Evolutionary conservation across 2,329 filamentous ascomycete genomes (phyloP).

Genomic region (Leptographium flavum): DNA sequence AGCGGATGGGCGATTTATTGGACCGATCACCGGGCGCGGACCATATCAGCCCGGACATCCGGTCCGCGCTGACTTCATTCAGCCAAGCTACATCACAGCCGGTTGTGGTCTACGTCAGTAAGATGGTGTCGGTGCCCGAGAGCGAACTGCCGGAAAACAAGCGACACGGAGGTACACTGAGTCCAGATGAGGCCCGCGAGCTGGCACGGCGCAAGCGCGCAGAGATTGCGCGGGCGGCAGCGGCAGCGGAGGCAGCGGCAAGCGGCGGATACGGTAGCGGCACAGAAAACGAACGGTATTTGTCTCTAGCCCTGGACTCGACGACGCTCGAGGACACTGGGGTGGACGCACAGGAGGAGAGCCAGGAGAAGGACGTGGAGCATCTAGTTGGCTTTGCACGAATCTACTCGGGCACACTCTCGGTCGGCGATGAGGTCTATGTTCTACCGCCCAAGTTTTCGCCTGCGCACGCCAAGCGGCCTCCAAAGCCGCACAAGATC

Average conservation of each 20-base stretch:
- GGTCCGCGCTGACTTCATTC: conserved; percentile 72
- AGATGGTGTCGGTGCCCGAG: conserved; percentile 91
- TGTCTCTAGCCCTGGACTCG: conserved; percentile 3
- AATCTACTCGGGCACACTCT: conserved; percentile 80
- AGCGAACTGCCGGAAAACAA: conserved; percentile 86
- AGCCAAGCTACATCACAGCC: conserved; percentile 54
- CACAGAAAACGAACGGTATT: conserved; percentile 20
- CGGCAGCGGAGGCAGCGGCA: conserved; percentile 22
- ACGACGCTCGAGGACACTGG: conserved; percentile 1
- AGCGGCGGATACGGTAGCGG: conserved; percentile 15
- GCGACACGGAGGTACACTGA: conserved; percentile 51
- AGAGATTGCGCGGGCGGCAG: conserved; percentile 70
- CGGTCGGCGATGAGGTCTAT: conserved; percentile 80
- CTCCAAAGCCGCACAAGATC: conserved; percentile 65
- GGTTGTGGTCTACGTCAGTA: conserved; percentile 89
- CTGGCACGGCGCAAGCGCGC: conserved; percentile 78
- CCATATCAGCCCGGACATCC: conserved; percentile 53
- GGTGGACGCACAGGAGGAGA: conserved; percentile 28
- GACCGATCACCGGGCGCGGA: conserved; percentile 64
- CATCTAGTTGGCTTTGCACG: conserved; percentile 90
- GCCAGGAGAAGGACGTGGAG: conserved; percentile 57
- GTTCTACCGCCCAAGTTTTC: conserved; percentile 89
- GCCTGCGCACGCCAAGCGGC: conserved; percentile 57
- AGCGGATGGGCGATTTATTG: conserved; percentile 66
- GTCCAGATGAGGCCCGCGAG: conserved; percentile 78